Percentiles rank a stretch among this genome's conserved stretches.
phyloP scores from a whole-genome alignment of 164 flowering plant species.

The Chimonanthus praecox region DNA sequence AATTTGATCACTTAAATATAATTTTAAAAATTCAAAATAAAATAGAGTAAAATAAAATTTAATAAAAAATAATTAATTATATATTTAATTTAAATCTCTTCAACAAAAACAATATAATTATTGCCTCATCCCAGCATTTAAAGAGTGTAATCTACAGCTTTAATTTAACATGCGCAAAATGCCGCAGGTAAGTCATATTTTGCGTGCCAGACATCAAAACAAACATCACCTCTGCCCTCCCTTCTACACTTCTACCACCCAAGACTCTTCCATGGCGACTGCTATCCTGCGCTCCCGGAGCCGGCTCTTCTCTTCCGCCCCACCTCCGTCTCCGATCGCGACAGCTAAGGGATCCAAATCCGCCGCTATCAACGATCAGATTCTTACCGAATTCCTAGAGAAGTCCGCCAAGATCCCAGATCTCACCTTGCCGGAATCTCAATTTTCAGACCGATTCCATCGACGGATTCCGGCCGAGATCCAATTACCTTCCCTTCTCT shows the following conservation, averaged over 20 bases:
- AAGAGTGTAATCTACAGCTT: no score
- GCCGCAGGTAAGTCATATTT: no score
- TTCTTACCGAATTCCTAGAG: constrained; percentile 37
- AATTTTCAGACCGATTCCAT: background rate
- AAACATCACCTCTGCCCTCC: background rate
- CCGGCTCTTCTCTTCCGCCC: constrained; percentile 18
- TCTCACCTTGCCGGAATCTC: constrained; percentile 31
- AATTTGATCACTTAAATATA: no score
- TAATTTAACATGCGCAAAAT: no score
- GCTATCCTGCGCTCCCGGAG: constrained; percentile 10
- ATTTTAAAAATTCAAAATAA: no score
- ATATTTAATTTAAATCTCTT: no score
- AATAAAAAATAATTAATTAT: no score
- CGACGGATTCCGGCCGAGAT: constrained; percentile 17
- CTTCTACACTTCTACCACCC: background rate
- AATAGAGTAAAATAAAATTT: no score
- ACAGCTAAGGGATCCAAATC: constrained; percentile 50
- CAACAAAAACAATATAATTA: no score
- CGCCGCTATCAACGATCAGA: constrained; percentile 41
- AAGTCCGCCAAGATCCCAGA: constrained; percentile 36
- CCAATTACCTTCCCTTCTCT: constrained; percentile 19
- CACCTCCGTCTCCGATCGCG: constrained; percentile 62
- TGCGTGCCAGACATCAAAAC: no score
- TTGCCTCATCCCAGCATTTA: no score
- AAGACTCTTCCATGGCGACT: constrained; percentile 6